Evolutionary conservation across 2,329 filamentous ascomycete genomes (phyloP), one percentile per base, ranked within the genome.

Genomic region (Penicillium sclerotigenum): DNA sequence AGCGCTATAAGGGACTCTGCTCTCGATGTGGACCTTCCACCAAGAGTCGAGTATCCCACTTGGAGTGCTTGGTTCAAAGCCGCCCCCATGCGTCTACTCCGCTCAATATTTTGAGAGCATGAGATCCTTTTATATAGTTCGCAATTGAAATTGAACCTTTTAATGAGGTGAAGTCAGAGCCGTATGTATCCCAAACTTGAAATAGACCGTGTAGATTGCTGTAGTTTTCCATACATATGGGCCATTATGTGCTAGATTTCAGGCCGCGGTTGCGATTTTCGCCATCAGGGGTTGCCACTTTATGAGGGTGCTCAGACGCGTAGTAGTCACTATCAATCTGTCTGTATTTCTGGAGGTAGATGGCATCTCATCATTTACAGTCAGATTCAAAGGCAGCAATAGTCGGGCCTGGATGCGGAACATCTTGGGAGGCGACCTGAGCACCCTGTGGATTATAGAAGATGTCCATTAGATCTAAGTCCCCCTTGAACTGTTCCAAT

Each of bases 401-500:
- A 33, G 13, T 6, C 16, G 5, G 7, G 31, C 7, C 2, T 16
- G 7, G 5, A 33, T 33, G 16, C 31, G 16, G 16, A 16, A 14
- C 5, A 6, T 16, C 10, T 38, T 5, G 16, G 13, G 37, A 22
- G 6, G 13, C 13, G 16, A 40, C 37, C 20, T 16, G 37, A 16
- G 70, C 64, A 37, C 70, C 84, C 66, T 85, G 82, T 0, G 82
- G 82, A 59, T 85, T 85, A 48, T 79, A 77, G 62, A 86, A 86
- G 1, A 82, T 53, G 56, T 83, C 77, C 1, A 67, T 60, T 2
- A 82, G 79, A 64, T 86, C 83, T 68, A 78, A 79, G 5, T 66
- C 71, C 10, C 67, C 60, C 73, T 86, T 86, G 40, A 52, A 29
- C 14, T 37, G 24, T 28, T 45, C 16, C n/a, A 52, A 42, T 7